Conservation (phyloP, 2,329 filamentous ascomycete genomes). For the Thielaviopsis ethacetica region DNA sequence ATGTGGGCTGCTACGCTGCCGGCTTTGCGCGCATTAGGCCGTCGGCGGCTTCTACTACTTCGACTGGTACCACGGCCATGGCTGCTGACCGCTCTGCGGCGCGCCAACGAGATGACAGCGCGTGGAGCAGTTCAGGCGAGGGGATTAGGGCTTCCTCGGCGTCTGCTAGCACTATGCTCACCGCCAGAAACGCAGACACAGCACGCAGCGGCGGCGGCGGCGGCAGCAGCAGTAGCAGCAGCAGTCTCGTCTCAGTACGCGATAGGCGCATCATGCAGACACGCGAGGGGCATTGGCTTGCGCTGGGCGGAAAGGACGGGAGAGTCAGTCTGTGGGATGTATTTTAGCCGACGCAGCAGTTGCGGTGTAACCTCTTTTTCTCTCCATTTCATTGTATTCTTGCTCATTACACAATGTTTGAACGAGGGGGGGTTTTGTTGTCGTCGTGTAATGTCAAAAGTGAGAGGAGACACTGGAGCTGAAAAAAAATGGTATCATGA, state of each 20-base stretch:
- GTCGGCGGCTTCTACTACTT: background rate
- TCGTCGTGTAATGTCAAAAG: background rate
- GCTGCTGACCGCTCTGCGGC: no score
- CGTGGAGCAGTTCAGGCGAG: background rate
- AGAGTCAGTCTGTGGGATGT: slow-evolving; percentile 94
- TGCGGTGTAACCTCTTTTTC: background rate
- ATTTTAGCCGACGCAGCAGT: slow-evolving; percentile 34
- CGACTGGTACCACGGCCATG: background rate
- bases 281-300: slow-evolving; percentile 69
- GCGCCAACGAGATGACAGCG: background rate
- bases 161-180: background rate
- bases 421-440: background rate
- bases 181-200: slow-evolving; percentile 5
- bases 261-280: slow-evolving; percentile 47
- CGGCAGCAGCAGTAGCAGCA: no score
- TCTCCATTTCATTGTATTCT: no score
- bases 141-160: background rate
- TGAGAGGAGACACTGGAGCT: no score
- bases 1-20: slow-evolving; percentile 68
- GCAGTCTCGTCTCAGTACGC: slow-evolving; percentile 29
- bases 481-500: background rate
- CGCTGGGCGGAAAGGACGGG: slow-evolving; percentile 81
- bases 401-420: no score
- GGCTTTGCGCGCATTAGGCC: slow-evolving; percentile 43
- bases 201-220: no score